Evolutionary conservation across 2,329 filamentous ascomycete species (phyloP).

Genomic region (Trichoderma sp.): DNA sequence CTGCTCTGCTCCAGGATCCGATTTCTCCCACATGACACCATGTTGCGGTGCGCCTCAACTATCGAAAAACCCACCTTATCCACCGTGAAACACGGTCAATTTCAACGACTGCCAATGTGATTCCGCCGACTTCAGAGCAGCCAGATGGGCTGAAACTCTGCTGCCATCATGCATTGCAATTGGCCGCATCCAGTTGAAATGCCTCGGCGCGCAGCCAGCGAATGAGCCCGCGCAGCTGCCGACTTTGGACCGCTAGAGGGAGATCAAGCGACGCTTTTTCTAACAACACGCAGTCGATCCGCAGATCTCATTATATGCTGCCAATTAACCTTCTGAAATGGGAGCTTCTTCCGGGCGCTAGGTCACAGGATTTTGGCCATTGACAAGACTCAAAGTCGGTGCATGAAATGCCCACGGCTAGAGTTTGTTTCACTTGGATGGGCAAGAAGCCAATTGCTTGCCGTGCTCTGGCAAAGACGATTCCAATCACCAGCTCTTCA

Average conservation of each 20-base stretch:
- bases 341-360: slow-evolving; percentile 19
- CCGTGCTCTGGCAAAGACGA: background rate
- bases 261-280: background rate
- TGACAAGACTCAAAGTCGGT: background rate
- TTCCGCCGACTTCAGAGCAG: background rate
- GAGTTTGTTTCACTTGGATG: background rate
- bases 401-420: background rate
- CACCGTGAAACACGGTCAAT: background rate
- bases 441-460: background rate
- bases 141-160: background rate
- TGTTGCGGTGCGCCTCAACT: background rate
- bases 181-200: background rate
- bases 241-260: background rate
- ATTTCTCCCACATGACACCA: background rate
- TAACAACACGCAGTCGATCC: slow-evolving; percentile 1
- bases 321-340: slow-evolving; percentile 17
- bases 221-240: background rate
- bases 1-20: background rate
- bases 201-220: background rate
- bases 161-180: background rate
- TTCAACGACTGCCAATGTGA: background rate
- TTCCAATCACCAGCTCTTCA: background rate
- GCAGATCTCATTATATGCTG: slow-evolving; percentile 11
- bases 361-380: background rate
- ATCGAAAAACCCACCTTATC: background rate